Base-by-base conservation (phyloP, 345 rosid genomes). In the Euphorbia lathyris region DNA sequence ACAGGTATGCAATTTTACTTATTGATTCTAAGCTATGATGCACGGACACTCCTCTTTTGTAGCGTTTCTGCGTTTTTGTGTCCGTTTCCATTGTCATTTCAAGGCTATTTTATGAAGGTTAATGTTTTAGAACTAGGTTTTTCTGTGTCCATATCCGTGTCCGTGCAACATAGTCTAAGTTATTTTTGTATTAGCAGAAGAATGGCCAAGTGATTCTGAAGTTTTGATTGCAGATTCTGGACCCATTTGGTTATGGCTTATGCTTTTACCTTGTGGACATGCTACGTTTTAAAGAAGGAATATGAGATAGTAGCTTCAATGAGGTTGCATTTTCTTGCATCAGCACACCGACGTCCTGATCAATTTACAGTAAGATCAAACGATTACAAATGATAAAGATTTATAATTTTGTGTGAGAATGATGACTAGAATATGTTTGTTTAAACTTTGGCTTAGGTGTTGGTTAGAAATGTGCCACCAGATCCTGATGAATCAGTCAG, bases 281-380 rank as follows among this genome's bases (percentile, higher is more conserved):
- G 98, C 79, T 90, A 81, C 69, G 84, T 88, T 17, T 47, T 94
- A 72, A 85, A 91, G 74, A 78, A 77, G 57, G 98, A 91, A 80
- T 91, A 90, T 53, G 93, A 83, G 76, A 84, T 75, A 56, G 83
- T 94, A 7, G 97, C 91, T 68, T 69, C 81, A 26, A 88, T 88
- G 97, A 80, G 97, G 74, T 78, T 94, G 74, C 96, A 89, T 71
- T 94, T 94, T 84, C 95, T 94, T 58, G 96, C 96, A 32, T 83
- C 97, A 45, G 95, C 85, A 17, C 82, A 83, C 13, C 79, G 95
- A 25, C 82, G 88, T 9, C 92, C 97, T 23, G 95, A 90, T 78
- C 96, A 90, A 72, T 94, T 94, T 72, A 94, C 98, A 20, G 98
- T 91, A 71, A 79, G 83, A 72, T 30, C 47, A 51, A 65, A 27